Base-by-base conservation (phyloP, 768 basidiomycete species). In the Leucocoprinus leucothites region DNA sequence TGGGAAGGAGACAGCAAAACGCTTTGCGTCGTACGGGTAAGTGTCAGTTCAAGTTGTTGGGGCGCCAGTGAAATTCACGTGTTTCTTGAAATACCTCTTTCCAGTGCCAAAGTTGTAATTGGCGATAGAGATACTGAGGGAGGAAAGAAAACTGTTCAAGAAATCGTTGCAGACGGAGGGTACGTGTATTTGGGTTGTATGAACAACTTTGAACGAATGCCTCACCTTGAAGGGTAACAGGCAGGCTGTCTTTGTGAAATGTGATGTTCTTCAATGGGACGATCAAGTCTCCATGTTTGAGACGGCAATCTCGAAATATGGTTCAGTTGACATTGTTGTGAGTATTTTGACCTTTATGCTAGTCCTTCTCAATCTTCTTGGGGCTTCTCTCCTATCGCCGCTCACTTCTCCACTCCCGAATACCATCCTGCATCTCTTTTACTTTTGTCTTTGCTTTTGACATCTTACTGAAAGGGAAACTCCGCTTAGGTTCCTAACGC, bases 191-290 rank as follows among this genome's bases (percentile, higher is more conserved):
- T 45, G 31, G 26, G 35, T 24, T 36, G 26, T 26, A 16, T 40
- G 40, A 22, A 48, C 22, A 24, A 34, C 7, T 24, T 18, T 9
- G 21, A 9, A 16, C n/a, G 14, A 5, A 18, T 13, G 18, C 13
- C 22, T 46, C 11, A 53, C 19, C n/a, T 44, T 34, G 14, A 43
- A 31, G 26, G 35, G 36, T 22, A 44, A 41, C 63, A 82, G 82
- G 3, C 60, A 71, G 19, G 81, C 79, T 6, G 60, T 68, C 9
- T 73, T 65, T 43, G 67, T 73, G 25, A 69, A 65, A 47, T 82
- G 81, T 62, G 70, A 84, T 60, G 83, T 85, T 34, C 73, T 73
- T 4, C 61, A 68, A 0, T 85, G 80, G 75, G 81, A 84, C 4
- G 74, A 84, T 45, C 78, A 79, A 51, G 72, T 79, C 7, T 68